Evolutionary conservation across 129 eudicot species (phyloP), one percentile per base, ranked within the genome.

Genomic region (Pulicaria dysenterica): DNA sequence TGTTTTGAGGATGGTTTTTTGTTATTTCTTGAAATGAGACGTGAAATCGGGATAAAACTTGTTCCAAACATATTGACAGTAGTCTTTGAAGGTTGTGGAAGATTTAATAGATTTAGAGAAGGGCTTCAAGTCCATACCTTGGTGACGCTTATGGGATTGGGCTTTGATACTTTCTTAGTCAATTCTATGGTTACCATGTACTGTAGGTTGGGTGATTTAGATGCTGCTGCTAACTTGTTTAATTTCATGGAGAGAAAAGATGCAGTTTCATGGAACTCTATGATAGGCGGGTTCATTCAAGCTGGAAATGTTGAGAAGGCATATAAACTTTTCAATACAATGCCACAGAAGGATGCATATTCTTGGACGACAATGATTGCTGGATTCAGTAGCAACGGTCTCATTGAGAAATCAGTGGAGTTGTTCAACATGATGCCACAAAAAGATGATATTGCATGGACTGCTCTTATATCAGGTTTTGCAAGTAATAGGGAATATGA

Each of bases 111-210:
- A 67, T 61, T 47, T 54, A 59, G 36, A 76, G 97, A 88, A 75
- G 91, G 87, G 48, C 51, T 74, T 63, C 94, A 92, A 81, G 46
- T 86, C 49, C 96, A 92, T 74, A 87, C 83, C 56, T 81, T 89
- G 44, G 79, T 79, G 69, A 46, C 79, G 57, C 79, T 7, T 56
- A 41, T 77, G 82, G 96, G 97, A 41, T 86, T 84, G 61, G 85
- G 68, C 14, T 72, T 60, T 48, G 96, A 92, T 75, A 68, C 84
- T 43, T 84, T 84, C 61, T 74, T 92, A 77, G 82, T 82, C 5
- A 92, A 92, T 81, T 86, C 93, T 17, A 43, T 87, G 38, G 81
- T 89, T 51, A 84, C 87, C 48, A 88, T 92, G 97, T 92, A 92
- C 69, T 79, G 80, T 57, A 84, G 86, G 57, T 80, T 88, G 15